A percentile compares a stretch with the other conserved stretches of the same genome.
Evolutionary conservation across 1,139 yeast genomes (phyloP).

Genomic region (Blastobotrys persicus): DNA sequence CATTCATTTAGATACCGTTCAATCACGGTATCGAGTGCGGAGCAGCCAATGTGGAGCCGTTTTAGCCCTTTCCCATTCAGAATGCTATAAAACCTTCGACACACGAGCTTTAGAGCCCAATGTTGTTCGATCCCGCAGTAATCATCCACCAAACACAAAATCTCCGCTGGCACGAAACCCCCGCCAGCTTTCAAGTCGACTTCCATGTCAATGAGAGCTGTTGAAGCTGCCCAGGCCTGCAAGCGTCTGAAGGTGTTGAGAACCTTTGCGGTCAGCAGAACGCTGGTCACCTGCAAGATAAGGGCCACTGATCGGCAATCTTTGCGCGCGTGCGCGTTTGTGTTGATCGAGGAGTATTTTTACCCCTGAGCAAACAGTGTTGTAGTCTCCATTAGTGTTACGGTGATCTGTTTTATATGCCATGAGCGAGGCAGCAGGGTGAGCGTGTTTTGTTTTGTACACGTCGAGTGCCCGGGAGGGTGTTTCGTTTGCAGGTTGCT

Average conservation of each 20-base stretch:
- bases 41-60: constrained; percentile 5
- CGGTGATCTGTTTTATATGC: no score
- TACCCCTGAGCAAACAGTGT: background rate
- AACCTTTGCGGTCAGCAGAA: background rate
- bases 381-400: no score
- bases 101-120: background rate
- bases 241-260: no score
- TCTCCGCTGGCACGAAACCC: background rate
- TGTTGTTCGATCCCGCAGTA: background rate
- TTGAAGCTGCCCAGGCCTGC: constrained; percentile 2
- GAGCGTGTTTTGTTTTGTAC: no score
- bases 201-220: constrained; percentile 1
- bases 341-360: background rate
- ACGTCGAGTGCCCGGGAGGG: no score
- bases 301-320: background rate
- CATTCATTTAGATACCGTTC: background rate
- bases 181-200: background rate
- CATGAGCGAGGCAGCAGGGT: no score
- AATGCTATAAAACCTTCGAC: background rate
- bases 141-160: constrained; percentile 3
- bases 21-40: background rate
- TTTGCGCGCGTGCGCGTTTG: background rate
- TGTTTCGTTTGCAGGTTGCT: no score
- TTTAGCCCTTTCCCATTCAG: constrained; percentile 1
- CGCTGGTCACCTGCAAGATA: background rate